Evolutionary conservation across 202 grass and related monocot genomes (phyloP).

Genomic region (Cymbopogon flexuosus): DNA sequence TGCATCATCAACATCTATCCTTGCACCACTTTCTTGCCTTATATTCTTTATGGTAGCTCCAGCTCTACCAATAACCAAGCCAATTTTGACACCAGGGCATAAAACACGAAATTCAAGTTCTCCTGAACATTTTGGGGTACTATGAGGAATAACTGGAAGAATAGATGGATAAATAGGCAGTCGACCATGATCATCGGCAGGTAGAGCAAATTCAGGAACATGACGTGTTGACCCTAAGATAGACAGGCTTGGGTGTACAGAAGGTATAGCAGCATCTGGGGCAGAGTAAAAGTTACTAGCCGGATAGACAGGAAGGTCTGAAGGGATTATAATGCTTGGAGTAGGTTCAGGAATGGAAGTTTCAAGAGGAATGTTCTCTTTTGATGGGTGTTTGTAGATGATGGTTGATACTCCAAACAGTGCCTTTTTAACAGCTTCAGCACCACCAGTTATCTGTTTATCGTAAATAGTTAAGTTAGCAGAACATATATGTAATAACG

Average conservation of each 20-base stretch:
- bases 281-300: conserved; percentile 51
- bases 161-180: conserved; percentile 65
- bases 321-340: conserved; percentile 74
- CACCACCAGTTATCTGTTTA: conserved; percentile 72
- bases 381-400: conserved; percentile 77
- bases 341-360: conserved; percentile 59
- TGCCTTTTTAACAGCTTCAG: conserved; percentile 70
- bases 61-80: conserved; percentile 85
- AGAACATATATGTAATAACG: background rate
- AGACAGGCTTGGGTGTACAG: conserved; percentile 43
- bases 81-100: conserved; percentile 84
- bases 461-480: conserved; percentile 31
- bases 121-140: conserved; percentile 50
- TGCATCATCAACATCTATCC: conserved; percentile 78
- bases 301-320: conserved; percentile 77
- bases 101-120: conserved; percentile 72
- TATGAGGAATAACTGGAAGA: conserved; percentile 69
- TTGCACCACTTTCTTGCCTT: conserved; percentile 79
- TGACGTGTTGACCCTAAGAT: conserved; percentile 51
- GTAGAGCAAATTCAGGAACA: conserved; percentile 51
- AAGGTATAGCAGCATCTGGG: conserved; percentile 49
- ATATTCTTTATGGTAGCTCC: conserved; percentile 84
- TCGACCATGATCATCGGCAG: conserved; percentile 46
- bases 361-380: conserved; percentile 81
- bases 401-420: conserved; percentile 75